Percentiles rank a stretch among this genome's conserved stretches.
These are phyloP conservation scores for Pichia kluyveri DNA, from an alignment of 805 yeast species.

Conservation along the genomic window DNA sequence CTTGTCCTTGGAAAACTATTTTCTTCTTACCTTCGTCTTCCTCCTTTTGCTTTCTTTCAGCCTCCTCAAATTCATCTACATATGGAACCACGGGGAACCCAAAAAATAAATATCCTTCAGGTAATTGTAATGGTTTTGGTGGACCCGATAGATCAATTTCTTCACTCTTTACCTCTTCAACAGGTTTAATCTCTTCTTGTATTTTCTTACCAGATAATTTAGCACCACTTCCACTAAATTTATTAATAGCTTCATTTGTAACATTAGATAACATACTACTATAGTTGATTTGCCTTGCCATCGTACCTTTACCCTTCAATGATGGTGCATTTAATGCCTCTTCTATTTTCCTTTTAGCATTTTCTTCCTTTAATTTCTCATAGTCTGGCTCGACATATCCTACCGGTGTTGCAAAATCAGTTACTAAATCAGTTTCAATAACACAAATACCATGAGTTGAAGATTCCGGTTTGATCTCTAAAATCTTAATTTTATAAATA, in stretches of 20 bases:
- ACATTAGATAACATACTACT: slow-evolving; percentile 45
- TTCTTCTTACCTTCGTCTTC: background rate
- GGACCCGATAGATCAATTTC: slow-evolving; percentile 45
- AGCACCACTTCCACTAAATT: slow-evolving; percentile 56
- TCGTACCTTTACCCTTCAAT: slow-evolving; percentile 42
- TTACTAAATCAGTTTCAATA: slow-evolving; percentile 91
- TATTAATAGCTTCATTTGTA: slow-evolving; percentile 18
- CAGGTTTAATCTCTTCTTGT: slow-evolving; percentile 5
- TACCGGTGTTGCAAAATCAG: slow-evolving; percentile 98
- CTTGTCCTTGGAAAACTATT: slow-evolving; percentile 49
- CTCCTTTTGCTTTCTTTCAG: slow-evolving; percentile 15
- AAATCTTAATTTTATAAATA: slow-evolving; percentile 67
- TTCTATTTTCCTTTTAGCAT: slow-evolving; percentile 27
- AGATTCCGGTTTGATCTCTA: slow-evolving; percentile 79
- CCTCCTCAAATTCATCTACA: slow-evolving; percentile 29
- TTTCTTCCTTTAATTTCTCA: slow-evolving; percentile 32
- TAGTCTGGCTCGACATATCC: slow-evolving; percentile 93
- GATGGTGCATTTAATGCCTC: slow-evolving; percentile 29
- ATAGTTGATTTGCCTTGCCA: slow-evolving; percentile 69
- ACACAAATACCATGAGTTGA: slow-evolving; percentile 70
- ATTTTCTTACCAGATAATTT: slow-evolving; percentile 57
- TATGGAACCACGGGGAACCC: slow-evolving; percentile 74
- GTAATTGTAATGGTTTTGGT: slow-evolving; percentile 65
- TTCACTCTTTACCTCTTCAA: slow-evolving; percentile 12
- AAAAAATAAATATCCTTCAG: slow-evolving; percentile 83